Evolutionary conservation across 352 stramenopile species (phyloP), one percentile per base, ranked within the genome.

Genomic region (Phytophthora cactorum): DNA sequence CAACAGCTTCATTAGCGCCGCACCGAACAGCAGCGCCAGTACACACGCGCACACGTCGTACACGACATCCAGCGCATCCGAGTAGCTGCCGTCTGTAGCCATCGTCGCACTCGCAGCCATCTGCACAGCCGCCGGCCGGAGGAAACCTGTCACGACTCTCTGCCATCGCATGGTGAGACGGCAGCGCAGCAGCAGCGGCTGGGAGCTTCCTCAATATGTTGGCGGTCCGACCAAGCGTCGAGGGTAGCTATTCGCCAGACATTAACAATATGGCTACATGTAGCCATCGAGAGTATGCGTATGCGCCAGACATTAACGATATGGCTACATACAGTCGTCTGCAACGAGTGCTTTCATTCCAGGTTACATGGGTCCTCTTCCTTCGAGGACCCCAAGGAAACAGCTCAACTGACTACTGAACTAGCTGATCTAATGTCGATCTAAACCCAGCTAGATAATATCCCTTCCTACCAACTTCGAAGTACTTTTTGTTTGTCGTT

Each of bases 1-100:
- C 45, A 88, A 55, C 28, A 81, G 55, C 60, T 76, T 79, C 45
- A 86, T 74, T 15, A 92, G 77, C 63, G 68, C 68, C 10, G 78
- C 52, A 12, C 65, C 52, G 39, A 90, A 64, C 54, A 86, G 58
- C 52, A 89, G 65, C 22, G 67, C 76, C 49, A 87, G 49, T 29
- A 81, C 28, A 52, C 76, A 85, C 49, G 76, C 67, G 34, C 82
- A 71, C 65, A 73, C 66, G 38, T 88, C 75, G 25, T 86, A 77
- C 27, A 81, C 52, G 31, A 74, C 10, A 36, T 67, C 55, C 28
- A 71, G 49, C 5, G 28, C n/a, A 36, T 75, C 63, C 32, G 54
- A 66, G 41, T 61, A 47, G 52, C 31, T 28, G 43, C 6, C 12
- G 31, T 28, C 39, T 38, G 43, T 38, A 36, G 10, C 52, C 25